These are phyloP conservation scores for Malassezia dermatis DNA, from an alignment of 1,284 basidiomycete species.

Conservation along the genomic window DNA sequence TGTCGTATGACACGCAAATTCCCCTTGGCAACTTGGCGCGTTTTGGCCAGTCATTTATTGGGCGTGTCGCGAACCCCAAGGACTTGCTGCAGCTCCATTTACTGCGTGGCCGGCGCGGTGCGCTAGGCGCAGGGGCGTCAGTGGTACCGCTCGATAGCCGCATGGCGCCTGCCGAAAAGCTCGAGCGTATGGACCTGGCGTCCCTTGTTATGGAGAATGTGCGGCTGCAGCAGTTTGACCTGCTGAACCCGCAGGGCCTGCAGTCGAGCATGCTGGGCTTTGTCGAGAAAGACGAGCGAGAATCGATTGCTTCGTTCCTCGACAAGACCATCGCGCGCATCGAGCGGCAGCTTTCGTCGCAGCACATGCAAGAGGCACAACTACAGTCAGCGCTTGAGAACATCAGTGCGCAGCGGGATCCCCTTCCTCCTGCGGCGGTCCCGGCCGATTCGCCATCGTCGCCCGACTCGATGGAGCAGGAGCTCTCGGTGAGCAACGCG, in stretches of 20 bases:
- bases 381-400: constrained; percentile 24
- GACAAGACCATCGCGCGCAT: constrained; percentile 25
- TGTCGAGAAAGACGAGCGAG: constrained; percentile 43
- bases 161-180: constrained; percentile 27
- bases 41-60: constrained; percentile 89
- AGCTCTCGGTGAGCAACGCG: not conserved
- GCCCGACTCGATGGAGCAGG: constrained; percentile 1
- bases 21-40: constrained; percentile 67
- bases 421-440: not conserved
- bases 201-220: constrained; percentile 36
- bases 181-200: constrained; percentile 34
- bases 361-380: constrained; percentile 29
- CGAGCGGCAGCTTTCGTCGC: constrained; percentile 23
- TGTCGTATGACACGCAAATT: constrained; percentile 33
- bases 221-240: constrained; percentile 33
- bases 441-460: not conserved
- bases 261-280: constrained; percentile 38
- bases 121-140: constrained; percentile 11
- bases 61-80: constrained; percentile 81
- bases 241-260: constrained; percentile 32
- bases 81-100: constrained; percentile 64
- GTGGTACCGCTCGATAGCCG: constrained; percentile 24
- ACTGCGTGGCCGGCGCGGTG: constrained; percentile 4
- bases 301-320: constrained; percentile 31
- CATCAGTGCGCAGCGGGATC: constrained; percentile 17